Base-by-base conservation (phyloP, 2,329 filamentous ascomycete species). In the Thielaviopsis ethacetica region DNA sequence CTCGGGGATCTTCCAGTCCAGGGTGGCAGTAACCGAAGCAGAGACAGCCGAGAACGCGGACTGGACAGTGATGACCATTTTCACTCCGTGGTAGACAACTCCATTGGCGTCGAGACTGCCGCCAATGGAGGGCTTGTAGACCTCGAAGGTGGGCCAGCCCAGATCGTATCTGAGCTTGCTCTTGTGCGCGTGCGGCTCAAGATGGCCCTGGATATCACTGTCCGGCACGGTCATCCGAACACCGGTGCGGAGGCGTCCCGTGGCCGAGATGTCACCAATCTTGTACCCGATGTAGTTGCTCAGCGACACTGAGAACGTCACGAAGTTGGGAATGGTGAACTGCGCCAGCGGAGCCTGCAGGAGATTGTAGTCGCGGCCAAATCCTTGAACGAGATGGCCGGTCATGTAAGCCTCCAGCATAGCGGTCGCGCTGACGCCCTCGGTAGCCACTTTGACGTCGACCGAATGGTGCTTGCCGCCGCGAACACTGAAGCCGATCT, bases 201-300 rank as follows among this genome's bases (percentile, higher is more conserved):
- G 19, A 27, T 56, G 54, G n/a, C 54, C 54, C 19, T 50, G 47
- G 24, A 56, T 56, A 41, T 56, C 41, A 10, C 57, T 54, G 26
- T 58, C 58, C 6, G 62, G 54, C 52, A 63, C 60, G 26, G 50
- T 63, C 58, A 59, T 34, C 27, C 19, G 27, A 13, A 54, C 47
- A 17, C 56, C 59, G 24, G 47, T 34, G 44, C 54, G 54, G 13
- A 56, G 12, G n/a, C 54, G 54, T 1, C 54, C 54, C 19, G 44
- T 27, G 17, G 54, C 54, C 2, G 54, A 44, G 26, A 56, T 19
- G n/a, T 56, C 54, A 34, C 49, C 54, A 34, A 56, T 56, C 13
- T 27, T 44, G 54, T 56, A 56, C n/a, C 54, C 54, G n/a, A 56
- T 56, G 41, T 56, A 56, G 44, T 56, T 56, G n/a, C 54, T 17